Conservation (phyloP, 139 green algal species). For the Protoeuglena noctilucae region DNA sequence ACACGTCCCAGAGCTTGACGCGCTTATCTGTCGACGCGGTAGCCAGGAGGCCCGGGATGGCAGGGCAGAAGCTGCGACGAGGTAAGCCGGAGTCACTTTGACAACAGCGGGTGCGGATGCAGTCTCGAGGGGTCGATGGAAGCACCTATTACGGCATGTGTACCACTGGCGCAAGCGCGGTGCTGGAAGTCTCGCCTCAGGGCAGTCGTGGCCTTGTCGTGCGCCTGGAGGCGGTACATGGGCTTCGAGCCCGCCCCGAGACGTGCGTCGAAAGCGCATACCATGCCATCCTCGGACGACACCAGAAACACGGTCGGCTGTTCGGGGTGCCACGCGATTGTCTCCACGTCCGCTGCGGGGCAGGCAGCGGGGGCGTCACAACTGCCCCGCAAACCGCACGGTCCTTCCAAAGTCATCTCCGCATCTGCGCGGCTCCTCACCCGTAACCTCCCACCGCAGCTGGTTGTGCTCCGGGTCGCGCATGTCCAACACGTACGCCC, state of each 20-base stretch:
- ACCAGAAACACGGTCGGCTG: constrained; percentile 45
- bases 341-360: constrained; percentile 86
- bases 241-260: constrained; percentile 31
- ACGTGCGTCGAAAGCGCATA: constrained; percentile 45
- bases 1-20: constrained; percentile 85
- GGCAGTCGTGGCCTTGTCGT: constrained; percentile 62
- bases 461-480: constrained; percentile 20
- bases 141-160: background rate
- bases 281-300: constrained; percentile 57
- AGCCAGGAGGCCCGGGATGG: constrained; percentile 46
- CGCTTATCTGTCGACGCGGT: constrained; percentile 85
- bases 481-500: constrained; percentile 59
- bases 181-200: constrained; percentile 38
- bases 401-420: too few relatives aligned
- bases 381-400: too few relatives aligned
- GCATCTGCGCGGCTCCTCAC: too few relatives aligned
- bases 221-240: constrained; percentile 58
- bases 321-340: constrained; percentile 60
- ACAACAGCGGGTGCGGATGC: background rate
- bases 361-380: too few relatives aligned
- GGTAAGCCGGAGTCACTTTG: background rate
- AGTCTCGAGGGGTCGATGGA: background rate
- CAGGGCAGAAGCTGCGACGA: constrained; percentile 27
- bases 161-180: background rate
- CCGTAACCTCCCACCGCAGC: constrained; percentile 38